Conservation (phyloP, 2,329 filamentous ascomycete species). For the Aspergillus fijiensis region DNA sequence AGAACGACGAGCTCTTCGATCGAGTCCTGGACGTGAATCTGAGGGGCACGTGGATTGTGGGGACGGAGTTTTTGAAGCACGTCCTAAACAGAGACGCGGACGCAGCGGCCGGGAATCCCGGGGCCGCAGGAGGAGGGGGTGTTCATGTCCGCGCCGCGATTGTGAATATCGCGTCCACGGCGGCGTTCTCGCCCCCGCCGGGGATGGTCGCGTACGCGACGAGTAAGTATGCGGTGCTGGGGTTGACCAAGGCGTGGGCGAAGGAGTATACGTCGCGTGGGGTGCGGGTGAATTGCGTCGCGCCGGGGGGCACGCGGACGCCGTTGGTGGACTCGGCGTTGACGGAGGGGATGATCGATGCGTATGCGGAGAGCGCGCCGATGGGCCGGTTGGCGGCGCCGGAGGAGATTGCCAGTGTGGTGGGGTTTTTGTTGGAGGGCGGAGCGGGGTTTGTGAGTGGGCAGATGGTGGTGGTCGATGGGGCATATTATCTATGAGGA, state of each 20-base stretch:
- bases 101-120: no score
- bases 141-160: not conserved
- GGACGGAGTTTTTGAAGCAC: not conserved
- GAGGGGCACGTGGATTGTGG: not conserved
- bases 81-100: not conserved
- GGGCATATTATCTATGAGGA: not conserved
- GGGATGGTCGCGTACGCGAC: not conserved
- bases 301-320: not conserved
- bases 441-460: not conserved
- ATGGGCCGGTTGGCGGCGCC: not conserved
- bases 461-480: not conserved
- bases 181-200: not conserved
- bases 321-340: not conserved
- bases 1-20: not conserved
- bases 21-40: not conserved
- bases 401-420: not conserved
- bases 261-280: not conserved
- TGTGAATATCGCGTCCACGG: not conserved
- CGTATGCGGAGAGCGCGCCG: not conserved
- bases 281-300: not conserved
- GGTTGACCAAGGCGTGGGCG: not conserved
- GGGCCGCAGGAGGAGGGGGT: no score
- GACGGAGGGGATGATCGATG: not conserved
- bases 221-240: slow-evolving; percentile 2
- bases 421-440: not conserved